Base-by-base conservation (phyloP, 495 filamentous ascomycete species). In the Neurospora tetraspora region DNA sequence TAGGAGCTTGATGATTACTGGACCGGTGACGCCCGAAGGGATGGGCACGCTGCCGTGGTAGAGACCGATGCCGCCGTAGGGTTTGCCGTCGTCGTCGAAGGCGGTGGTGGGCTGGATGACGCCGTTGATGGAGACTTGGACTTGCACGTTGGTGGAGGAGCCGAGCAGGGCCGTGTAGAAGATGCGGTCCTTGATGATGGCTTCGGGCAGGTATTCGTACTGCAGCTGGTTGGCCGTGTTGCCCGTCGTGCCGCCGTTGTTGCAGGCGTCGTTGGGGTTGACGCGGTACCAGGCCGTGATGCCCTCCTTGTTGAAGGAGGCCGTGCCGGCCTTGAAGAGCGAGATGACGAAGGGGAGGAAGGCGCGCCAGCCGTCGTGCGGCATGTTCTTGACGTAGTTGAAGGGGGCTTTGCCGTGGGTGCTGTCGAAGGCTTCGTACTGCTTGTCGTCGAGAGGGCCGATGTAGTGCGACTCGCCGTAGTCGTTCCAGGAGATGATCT, bases 231-330 rank as follows among this genome's bases (percentile, higher is more conserved):
- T 59, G 36, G 72, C 68, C 20, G 72, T 70, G 72, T 73, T 73
- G 3, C 72, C 71, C 0, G 72, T 69, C 12, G 72, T 74, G 76
- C 79, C 79, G 34, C 79, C 80, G 42, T 78, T 74, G 16, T 69
- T 23, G 68, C 80, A 81, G 3, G 77, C 73, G 8, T 61, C 20
- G 16, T 76, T 80, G 2, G 81, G 77, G 2, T 79, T 81, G 10
- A 77, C 80, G 7, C 90, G 88, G 77, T 92, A 92, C 89, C 90
- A 92, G 37, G 81, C 85, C 9, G 85, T 80, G 5, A 90, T 76
- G 8, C 84, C 81, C 23, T 88, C 83, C 77, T 82, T 7, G 78
- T 83, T 37, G 59, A 72, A n/a, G 16, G 69, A 34, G 37, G 71
- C 37, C 5, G 39, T 43, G 37, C 39, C 39, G 8, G 80, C 76